phyloP scores from a whole-genome alignment of 2,329 filamentous ascomycete species.

The Aspergillus amoenus region DNA sequence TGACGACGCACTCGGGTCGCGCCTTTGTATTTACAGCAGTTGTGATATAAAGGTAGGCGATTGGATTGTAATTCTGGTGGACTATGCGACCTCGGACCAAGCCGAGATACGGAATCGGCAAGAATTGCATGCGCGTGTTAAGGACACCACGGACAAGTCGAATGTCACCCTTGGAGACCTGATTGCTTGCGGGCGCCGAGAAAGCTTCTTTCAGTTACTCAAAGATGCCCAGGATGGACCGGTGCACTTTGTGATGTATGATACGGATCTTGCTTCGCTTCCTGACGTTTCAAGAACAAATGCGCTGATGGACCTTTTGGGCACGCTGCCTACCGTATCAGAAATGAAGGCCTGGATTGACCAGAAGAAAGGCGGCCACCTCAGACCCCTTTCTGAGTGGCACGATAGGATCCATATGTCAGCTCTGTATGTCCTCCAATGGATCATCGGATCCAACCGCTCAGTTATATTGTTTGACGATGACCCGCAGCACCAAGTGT shows the following conservation, averaged over 20 bases:
- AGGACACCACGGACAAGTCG: slow-evolving; percentile 46
- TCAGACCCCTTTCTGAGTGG: slow-evolving; percentile 52
- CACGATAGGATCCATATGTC: slow-evolving; percentile 62
- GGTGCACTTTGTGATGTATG: slow-evolving; percentile 28
- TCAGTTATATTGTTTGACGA: slow-evolving; percentile 77
- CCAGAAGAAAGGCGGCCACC: slow-evolving; percentile 16
- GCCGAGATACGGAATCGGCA: too few species aligned
- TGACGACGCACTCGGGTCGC: not conserved
- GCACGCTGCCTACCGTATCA: slow-evolving; percentile 39
- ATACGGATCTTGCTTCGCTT: slow-evolving; percentile 43
- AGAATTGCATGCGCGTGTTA: slow-evolving; percentile 50
- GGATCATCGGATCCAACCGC: slow-evolving; percentile 87
- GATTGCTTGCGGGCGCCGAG: slow-evolving; percentile 10
- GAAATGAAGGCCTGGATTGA: slow-evolving; percentile 48
- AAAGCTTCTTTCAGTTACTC: not conserved
- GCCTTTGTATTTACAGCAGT: slow-evolving; percentile 37
- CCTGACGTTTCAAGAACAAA: slow-evolving; percentile 24
- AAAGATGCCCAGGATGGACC: slow-evolving; percentile 3
- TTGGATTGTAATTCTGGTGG: slow-evolving; percentile 50
- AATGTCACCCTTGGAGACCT: slow-evolving; percentile 40
- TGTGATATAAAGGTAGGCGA: slow-evolving; percentile 48
- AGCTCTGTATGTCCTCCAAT: slow-evolving; percentile 69
- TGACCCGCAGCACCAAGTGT: slow-evolving; percentile 52
- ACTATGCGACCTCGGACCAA: not conserved
- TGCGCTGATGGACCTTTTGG: slow-evolving; percentile 35